Conservation (phyloP, 306 rosid species). For the Lotus japonicus region DNA sequence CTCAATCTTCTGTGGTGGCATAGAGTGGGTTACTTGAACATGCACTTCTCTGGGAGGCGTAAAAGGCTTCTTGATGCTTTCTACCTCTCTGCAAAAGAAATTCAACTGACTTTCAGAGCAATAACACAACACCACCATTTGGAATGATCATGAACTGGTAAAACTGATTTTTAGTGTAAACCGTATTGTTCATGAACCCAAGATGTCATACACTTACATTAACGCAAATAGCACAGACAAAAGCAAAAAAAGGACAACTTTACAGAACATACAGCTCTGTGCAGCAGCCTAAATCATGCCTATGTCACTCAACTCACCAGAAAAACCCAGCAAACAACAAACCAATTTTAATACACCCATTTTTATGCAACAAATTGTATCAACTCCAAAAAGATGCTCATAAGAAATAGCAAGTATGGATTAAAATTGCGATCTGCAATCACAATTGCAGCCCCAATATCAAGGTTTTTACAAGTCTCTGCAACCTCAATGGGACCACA, state of each 20-base stretch:
- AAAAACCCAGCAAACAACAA: neutral
- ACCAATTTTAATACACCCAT: neutral
- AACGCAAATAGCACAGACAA: too few relatives aligned
- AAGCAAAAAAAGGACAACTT: neutral
- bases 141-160: neutral
- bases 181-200: too few relatives aligned
- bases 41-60: slow-evolving; percentile 80
- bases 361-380: neutral
- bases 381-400: slow-evolving; percentile 8
- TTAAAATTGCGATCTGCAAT: too few relatives aligned
- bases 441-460: too few relatives aligned
- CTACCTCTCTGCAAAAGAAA: slow-evolving; percentile 53
- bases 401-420: neutral
- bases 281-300: neutral
- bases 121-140: neutral
- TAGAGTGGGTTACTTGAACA: slow-evolving; percentile 79
- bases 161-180: neutral
- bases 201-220: too few relatives aligned
- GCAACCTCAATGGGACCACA: too few relatives aligned
- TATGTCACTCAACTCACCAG: neutral
- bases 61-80: slow-evolving; percentile 63
- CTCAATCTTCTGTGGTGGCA: slow-evolving; percentile 87
- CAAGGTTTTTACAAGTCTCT: too few relatives aligned
- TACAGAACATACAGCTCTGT: neutral
- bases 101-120: slow-evolving; percentile 12